Percentiles rank a stretch among this genome's conserved stretches.
phyloP scores from a whole-genome alignment of 495 filamentous ascomycete genomes.

The Penicillium bovifimosum region DNA sequence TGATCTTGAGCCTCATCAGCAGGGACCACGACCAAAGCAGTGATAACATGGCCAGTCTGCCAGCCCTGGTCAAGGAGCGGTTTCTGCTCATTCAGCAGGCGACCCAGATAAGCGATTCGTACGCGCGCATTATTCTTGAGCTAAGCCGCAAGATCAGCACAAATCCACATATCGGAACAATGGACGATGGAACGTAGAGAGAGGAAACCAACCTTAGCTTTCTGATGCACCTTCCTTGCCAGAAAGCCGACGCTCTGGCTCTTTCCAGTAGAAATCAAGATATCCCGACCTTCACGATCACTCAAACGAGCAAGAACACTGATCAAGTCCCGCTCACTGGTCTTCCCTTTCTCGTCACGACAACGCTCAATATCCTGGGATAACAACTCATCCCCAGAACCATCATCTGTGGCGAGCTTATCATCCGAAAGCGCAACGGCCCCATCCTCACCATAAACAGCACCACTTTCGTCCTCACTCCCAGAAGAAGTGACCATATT shows the following conservation, averaged over 20 bases:
- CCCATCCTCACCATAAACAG: constrained; percentile 32
- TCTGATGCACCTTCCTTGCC: constrained; percentile 56
- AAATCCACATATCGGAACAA: neutral
- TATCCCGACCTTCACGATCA: constrained; percentile 59
- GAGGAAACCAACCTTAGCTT: constrained; percentile 54
- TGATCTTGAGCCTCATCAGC: neutral
- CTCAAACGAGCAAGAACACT: constrained; percentile 62
- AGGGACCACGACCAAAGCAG: constrained; percentile 63
- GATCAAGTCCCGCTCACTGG: constrained; percentile 49
- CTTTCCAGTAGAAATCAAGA: constrained; percentile 54
- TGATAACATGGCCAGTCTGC: constrained; percentile 70
- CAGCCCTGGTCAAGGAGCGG: constrained; percentile 66
- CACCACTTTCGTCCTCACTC: constrained; percentile 22
- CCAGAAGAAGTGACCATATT: constrained; percentile 51
- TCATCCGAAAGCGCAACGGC: constrained; percentile 45
- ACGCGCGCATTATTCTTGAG: constrained; percentile 52
- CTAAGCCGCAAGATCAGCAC: constrained; percentile 13
- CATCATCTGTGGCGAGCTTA: constrained; percentile 40
- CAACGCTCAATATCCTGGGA: constrained; percentile 51
- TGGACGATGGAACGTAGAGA: neutral
- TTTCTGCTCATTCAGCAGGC: constrained; percentile 62
- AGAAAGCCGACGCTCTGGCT: constrained; percentile 59
- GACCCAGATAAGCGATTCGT: constrained; percentile 72
- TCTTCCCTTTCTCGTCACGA: constrained; percentile 61
- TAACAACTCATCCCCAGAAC: constrained; percentile 43